phyloP scores from a whole-genome alignment of 2,329 filamentous ascomycete genomes.

The Cylindrodendrum hubeiense region DNA sequence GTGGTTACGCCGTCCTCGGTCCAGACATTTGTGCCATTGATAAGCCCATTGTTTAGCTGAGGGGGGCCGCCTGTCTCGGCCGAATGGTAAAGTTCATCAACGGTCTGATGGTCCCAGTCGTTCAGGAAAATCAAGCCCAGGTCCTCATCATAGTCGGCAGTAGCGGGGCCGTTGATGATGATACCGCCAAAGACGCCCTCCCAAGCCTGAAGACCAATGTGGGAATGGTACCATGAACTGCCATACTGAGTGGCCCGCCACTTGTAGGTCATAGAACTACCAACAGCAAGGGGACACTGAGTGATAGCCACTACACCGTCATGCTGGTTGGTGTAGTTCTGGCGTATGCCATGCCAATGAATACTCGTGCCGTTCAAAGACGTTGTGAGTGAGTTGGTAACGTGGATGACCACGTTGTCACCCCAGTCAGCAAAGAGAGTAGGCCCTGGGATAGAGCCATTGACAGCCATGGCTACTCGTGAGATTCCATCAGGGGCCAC shows the following conservation, averaged over 20 bases:
- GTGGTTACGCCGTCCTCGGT: slow-evolving; percentile 42
- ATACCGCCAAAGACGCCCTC: slow-evolving; percentile 35
- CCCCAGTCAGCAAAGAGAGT: slow-evolving; percentile 67
- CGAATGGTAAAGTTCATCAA: slow-evolving; percentile 51
- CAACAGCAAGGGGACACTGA: slow-evolving; percentile 65
- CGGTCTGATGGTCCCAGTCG: slow-evolving; percentile 67
- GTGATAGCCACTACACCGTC: slow-evolving; percentile 68
- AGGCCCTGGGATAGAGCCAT: slow-evolving; percentile 71
- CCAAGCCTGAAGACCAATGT: slow-evolving; percentile 36
- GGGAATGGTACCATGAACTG: slow-evolving; percentile 35
- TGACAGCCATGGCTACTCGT: slow-evolving; percentile 60
- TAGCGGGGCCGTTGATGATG: slow-evolving; percentile 69
- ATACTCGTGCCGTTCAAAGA: slow-evolving; percentile 69
- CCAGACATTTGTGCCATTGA: slow-evolving; percentile 58
- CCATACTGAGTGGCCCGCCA: slow-evolving; percentile 32
- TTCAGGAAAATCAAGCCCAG: slow-evolving; percentile 69
- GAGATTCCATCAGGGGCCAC: slow-evolving; percentile 60
- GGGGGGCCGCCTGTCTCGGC: slow-evolving; percentile 50
- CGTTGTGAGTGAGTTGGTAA: slow-evolving; percentile 60
- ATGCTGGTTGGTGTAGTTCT: slow-evolving; percentile 64
- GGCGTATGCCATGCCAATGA: slow-evolving; percentile 73
- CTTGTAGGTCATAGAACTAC: slow-evolving; percentile 52
- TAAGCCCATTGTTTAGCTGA: slow-evolving; percentile 58
- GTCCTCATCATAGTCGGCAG: slow-evolving; percentile 72
- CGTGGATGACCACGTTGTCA: slow-evolving; percentile 62